These are phyloP conservation scores for Trichoderma sp. DNA, from an alignment of 2,329 filamentous ascomycete genomes.

Conservation along the genomic window DNA sequence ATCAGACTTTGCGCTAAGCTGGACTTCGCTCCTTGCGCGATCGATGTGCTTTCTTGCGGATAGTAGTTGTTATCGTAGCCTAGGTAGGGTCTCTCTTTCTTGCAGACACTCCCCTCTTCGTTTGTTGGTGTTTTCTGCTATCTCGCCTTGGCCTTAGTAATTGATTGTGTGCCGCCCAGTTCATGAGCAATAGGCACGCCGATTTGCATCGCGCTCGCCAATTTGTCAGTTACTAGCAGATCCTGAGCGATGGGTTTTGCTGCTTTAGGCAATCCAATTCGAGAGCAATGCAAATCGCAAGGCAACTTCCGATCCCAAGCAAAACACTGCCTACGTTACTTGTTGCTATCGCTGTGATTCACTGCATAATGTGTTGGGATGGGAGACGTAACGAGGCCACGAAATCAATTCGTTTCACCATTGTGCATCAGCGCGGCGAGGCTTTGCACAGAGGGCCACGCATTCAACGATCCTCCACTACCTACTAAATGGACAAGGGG, in stretches of 20 bases:
- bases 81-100: too few relatives aligned
- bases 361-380: background rate
- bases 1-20: conserved; percentile 23
- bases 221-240: conserved; percentile 1
- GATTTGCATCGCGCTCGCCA: background rate
- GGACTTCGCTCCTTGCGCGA: background rate
- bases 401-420: background rate
- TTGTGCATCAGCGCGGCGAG: conserved; percentile 1
- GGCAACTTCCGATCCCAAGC: background rate
- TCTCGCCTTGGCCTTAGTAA: background rate
- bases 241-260: background rate
- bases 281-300: background rate
- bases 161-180: background rate
- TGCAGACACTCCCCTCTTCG: background rate
- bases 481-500: background rate
- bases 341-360: background rate
- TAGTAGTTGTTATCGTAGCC: too few relatives aligned
- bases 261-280: conserved; percentile 6
- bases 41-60: background rate
- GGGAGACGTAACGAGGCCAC: background rate
- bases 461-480: conserved; percentile 5
- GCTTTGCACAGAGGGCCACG: conserved; percentile 3
- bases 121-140: background rate
- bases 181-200: conserved; percentile 3
- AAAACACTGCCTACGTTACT: background rate